Base-by-base conservation (phyloP, 768 basidiomycete genomes). In the Phlegmacium glaucopus region DNA sequence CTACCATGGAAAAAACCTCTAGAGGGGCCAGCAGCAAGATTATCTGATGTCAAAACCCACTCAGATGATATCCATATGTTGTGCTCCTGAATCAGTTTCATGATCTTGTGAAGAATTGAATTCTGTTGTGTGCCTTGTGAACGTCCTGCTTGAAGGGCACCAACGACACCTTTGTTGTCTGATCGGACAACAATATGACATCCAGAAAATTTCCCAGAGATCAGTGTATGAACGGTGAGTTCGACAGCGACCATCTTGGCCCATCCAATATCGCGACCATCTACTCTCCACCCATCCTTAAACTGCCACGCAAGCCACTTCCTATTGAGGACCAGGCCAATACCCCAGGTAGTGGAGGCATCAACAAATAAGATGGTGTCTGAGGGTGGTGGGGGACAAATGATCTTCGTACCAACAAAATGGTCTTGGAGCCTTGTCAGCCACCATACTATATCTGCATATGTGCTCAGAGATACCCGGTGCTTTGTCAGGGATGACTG, bases 311-410 rank as follows among this genome's bases (percentile, higher is more conserved):
- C 59, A 6, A 54, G 62, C 70, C 70, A 76, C 9, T 44, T 28
- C 0, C 51, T 44, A 1, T 53, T 49, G 6, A 68, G 36, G 2
- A 65, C 41, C 6, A 73, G 35, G 0, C 74, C 72, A 25, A 76
- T 67, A 2, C 74, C 72, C 58, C 63, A 74, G 0, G 59, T 61
- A 0, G 72, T 70, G 6, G 66, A 70, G 0, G 69, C 69, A 39
- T 73, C 71, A 6, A 68, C 68, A 46, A 49, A 72, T 25, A 70
- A 51, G 2, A 42, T 50, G 2, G 58, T 18, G 44, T 63, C 58
- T 4, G 36, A 12, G 0, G 53, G 53, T 0, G 38, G 30, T 9
- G 35, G 17, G 4, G 45, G 45, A 6, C 10, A 9, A 4, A 67
- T n/a, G n/a, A n/a, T n/a, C n/a, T n/a, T n/a, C n/a, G n/a, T n/a